Evolutionary conservation across 2,329 filamentous ascomycete genomes (phyloP), one percentile per base, ranked within the genome.

Genomic region (Sclerotinia trifoliorum): DNA sequence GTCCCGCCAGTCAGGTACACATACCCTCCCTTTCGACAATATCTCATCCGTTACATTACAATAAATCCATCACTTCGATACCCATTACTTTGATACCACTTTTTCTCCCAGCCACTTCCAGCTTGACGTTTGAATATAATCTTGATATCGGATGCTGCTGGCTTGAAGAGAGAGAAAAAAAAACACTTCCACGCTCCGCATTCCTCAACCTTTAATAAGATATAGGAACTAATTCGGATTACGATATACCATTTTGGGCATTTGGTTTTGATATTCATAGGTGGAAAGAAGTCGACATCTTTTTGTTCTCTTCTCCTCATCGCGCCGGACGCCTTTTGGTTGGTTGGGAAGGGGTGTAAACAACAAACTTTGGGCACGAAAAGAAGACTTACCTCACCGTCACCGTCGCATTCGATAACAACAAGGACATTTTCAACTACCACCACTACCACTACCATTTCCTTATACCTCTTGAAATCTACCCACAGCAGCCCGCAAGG

Each of bases 311-410:
- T 42, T 21, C 32, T 39, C 24, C 42, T 26, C 32, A 21, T 24
- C 26, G 61, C 62, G 62, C 62, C 35, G 49, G 62, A 55, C 62
- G 62, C 49, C n/a, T 42, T 58, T 55, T 15, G 35, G 29, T 51
- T 26, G 49, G 17, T 21, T 39, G 21, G 49, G 21, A n/a, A 54
- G 15, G n/a, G 32, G 49, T 29, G 35, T 42, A 64, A 52, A 29
- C 48, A 54, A 51, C 8, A 64, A 42, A 42, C 32, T 15, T 42
- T 64, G 61, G 64, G 58, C 29, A 42, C 42, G 26, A 3, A 24
- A 13, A 19, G 29, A 32, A n/a, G 39, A 42, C 39, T 13, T 42
- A 49, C 44, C 49, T 24, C 44, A 24, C 13, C 32, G n/a, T 39
- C 15, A 19, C 44, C 32, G n/a, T 57, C 55, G 13, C 35, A 57